Conservation (phyloP, 2,329 filamentous ascomycete species). For the Dichotomopilus funicola region DNA sequence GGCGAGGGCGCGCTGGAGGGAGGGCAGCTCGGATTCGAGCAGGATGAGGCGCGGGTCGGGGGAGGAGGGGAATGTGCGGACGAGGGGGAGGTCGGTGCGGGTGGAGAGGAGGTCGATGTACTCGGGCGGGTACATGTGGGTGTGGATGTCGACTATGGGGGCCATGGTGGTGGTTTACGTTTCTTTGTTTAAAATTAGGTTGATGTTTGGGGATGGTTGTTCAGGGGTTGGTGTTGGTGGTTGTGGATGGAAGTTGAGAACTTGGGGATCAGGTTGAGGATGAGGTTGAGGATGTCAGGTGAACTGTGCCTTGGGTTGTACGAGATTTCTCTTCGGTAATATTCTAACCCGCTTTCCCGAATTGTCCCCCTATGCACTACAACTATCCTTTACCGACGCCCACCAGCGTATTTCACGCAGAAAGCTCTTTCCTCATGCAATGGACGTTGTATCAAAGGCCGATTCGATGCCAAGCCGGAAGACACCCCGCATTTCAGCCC, state of each 20-base stretch:
- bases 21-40: constrained; percentile 34
- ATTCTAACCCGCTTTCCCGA: too few species aligned
- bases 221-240: background rate
- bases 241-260: too few species aligned
- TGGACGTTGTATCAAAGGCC: background rate
- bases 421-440: background rate
- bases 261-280: background rate
- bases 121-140: constrained; percentile 61
- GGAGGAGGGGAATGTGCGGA: constrained; percentile 55
- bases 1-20: constrained; percentile 34
- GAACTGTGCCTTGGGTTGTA: background rate
- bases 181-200: background rate
- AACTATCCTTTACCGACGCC: too few species aligned
- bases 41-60: constrained; percentile 54
- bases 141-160: constrained; percentile 59
- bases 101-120: constrained; percentile 56
- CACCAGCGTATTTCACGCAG: too few species aligned
- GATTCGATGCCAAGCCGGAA: constrained; percentile 9
- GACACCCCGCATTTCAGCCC: constrained; percentile 5
- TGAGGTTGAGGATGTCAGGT: background rate
- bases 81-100: constrained; percentile 59
- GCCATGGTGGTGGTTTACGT: background rate
- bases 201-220: background rate
- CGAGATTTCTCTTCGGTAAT: background rate
- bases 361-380: too few species aligned